These are phyloP conservation scores for Isabelozyma gotoi DNA, from an alignment of 805 yeast genomes.

Conservation along the genomic window DNA sequence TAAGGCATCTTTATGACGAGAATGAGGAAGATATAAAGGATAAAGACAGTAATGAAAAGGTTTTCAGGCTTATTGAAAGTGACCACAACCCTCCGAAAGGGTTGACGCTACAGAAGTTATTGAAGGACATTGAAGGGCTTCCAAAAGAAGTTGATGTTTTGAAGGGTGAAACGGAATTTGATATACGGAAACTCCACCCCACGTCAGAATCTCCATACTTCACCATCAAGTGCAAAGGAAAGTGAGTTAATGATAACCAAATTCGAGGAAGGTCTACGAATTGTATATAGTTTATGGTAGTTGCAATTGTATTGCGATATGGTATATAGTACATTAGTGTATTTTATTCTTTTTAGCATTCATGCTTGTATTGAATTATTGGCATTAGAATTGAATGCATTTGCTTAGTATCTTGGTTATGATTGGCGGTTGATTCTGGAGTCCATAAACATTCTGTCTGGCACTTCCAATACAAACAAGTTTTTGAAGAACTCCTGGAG, in stretches of 20 bases:
- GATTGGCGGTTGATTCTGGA: conserved; percentile 47
- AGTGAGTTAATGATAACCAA: not conserved
- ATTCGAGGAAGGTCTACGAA: too few relatives aligned
- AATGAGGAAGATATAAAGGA: conserved; percentile 7
- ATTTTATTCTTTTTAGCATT: too few relatives aligned
- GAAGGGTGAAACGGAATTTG: conserved; percentile 24
- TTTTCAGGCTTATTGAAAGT: conserved; percentile 33
- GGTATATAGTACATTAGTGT: too few relatives aligned
- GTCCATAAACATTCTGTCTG: conserved; percentile 82
- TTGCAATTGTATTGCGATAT: too few relatives aligned
- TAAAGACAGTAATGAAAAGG: conserved; percentile 6
- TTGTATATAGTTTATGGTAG: too few relatives aligned
- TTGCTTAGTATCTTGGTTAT: not conserved
- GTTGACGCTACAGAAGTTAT: conserved; percentile 17
- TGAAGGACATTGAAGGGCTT: conserved; percentile 12
- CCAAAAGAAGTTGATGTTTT: conserved; percentile 8
- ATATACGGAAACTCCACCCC: conserved; percentile 8
- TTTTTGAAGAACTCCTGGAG: conserved; percentile 69
- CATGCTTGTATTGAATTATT: not conserved
- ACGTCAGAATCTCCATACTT: conserved; percentile 8
- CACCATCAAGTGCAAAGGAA: conserved; percentile 6
- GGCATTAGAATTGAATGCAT: too few relatives aligned
- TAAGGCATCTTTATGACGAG: conserved; percentile 28
- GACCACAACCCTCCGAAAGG: conserved; percentile 29
- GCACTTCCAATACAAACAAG: conserved; percentile 65